A percentile compares a stretch with the other conserved stretches of the same genome.
phyloP scores from a whole-genome alignment of 2,329 filamentous ascomycete genomes.

The Penicillium sp. region DNA sequence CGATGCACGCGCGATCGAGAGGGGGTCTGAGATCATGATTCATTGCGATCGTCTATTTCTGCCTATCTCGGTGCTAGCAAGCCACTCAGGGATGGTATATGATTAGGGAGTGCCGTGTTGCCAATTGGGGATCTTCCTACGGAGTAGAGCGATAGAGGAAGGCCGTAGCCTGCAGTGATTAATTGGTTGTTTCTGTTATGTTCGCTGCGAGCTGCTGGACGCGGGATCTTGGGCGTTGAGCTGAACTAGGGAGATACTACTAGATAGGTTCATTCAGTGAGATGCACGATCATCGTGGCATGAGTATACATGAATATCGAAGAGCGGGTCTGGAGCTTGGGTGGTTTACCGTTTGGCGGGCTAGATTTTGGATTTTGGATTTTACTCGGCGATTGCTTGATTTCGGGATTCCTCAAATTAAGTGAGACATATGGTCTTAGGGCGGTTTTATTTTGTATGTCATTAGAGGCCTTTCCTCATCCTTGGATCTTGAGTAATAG shows the following conservation, averaged over 20 bases:
- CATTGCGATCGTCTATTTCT: conserved; percentile 33
- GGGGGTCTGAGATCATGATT: conserved; percentile 23
- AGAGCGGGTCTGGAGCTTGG: neutral
- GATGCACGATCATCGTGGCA: neutral
- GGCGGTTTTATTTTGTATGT: neutral
- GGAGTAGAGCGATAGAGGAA: neutral
- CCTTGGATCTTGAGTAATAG: neutral
- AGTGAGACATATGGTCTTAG: neutral
- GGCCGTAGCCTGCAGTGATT: neutral
- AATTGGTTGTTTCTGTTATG: neutral
- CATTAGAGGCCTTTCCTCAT: neutral
- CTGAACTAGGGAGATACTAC: neutral
- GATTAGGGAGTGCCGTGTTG: neutral
- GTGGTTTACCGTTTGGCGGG: neutral
- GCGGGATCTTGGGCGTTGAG: too few relatives aligned
- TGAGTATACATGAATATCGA: neutral
- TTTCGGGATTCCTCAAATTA: neutral
- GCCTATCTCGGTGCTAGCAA: conserved; percentile 21
- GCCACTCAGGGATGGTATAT: neutral
- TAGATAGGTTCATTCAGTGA: neutral
- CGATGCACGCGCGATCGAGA: conserved; percentile 7
- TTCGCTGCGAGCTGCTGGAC: neutral
- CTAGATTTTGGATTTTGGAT: neutral
- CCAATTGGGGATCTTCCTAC: neutral
- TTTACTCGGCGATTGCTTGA: neutral